Conservation (phyloP, 352 stramenopile genomes). For the Phytophthora cactorum region DNA sequence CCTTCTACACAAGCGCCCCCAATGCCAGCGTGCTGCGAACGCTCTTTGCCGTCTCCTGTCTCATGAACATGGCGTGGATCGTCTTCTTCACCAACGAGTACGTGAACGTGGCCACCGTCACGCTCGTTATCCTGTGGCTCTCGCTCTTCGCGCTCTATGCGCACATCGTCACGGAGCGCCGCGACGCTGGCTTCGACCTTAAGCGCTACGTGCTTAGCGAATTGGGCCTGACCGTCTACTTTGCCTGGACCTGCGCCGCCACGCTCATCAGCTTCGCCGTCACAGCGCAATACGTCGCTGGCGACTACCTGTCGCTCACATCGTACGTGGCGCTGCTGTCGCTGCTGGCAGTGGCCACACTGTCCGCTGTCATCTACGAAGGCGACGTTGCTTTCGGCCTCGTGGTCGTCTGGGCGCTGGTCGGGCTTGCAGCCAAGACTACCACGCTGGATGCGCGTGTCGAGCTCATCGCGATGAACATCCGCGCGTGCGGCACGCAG, state of each 20-base stretch:
- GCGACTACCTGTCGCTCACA: constrained; percentile 56
- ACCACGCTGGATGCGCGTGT: constrained; percentile 48
- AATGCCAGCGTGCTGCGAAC: constrained; percentile 55
- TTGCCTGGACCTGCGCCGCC: constrained; percentile 74
- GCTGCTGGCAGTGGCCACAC: constrained; percentile 58
- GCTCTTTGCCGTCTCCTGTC: constrained; percentile 68
- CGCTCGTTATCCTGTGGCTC: constrained; percentile 68
- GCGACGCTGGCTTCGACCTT: constrained; percentile 48
- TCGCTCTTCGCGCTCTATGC: constrained; percentile 65
- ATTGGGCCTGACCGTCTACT: constrained; percentile 72
- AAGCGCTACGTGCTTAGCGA: constrained; percentile 64
- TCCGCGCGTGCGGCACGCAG: constrained; percentile 65
- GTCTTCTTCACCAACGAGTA: constrained; percentile 73
- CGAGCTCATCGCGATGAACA: constrained; percentile 60
- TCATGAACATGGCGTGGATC: constrained; percentile 79
- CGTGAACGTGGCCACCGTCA: constrained; percentile 60
- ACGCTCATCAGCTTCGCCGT: constrained; percentile 78
- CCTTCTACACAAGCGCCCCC: constrained; percentile 57
- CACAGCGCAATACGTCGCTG: constrained; percentile 52
- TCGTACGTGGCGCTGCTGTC: constrained; percentile 67
- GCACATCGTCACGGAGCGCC: constrained; percentile 52
- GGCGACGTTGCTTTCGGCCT: constrained; percentile 63
- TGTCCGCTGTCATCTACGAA: constrained; percentile 65
- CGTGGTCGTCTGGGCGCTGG: constrained; percentile 70
- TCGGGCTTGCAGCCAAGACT: constrained; percentile 61